Evolutionary conservation across 257 asterid genomes (phyloP), one percentile per base, ranked within the genome.

Genomic region (Nicotiana benthamiana): DNA sequence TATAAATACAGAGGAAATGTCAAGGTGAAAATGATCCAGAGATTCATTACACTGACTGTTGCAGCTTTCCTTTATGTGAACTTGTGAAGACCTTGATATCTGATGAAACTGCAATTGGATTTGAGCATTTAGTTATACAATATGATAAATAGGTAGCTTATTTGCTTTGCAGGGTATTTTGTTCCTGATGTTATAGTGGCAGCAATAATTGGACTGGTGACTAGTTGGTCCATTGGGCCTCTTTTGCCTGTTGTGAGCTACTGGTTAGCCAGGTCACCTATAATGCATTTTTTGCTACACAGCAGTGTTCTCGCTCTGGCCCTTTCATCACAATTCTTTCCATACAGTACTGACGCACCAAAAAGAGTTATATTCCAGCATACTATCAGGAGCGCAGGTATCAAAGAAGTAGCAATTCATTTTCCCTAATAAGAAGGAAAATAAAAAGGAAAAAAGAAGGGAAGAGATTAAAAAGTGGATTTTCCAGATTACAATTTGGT

Each of bases 161-260:
- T 5, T 74, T 64, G 32, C 46, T 67, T 88, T 87, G 91, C 97
- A 96, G 99, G 99, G 17, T 89, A 83, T 86, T 96, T 96, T 87
- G 84, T 94, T 81, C 93, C 97, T 24, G 99, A 96, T 88, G 87
- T 84, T 40, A 75, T 92, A 83, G 96, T 93, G 75, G 98, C 98
- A 67, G 97, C 96, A 36, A 79, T 82, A 24, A 81, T 96, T 80
- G 99, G 99, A 85, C 46, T 93, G 83, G 91, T 90, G 72, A 94
- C 97, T 79, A 94, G 99, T 79, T 96, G 97, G 97, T 91, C 97
- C 83, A 65, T 88, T 65, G 98, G 99, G 75, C 99, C 99, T 82
- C 88, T 94, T 86, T 79, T 96, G 79, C 99, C 99, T 61, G 85
- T 96, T 81, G 91, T 89, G 32, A 93, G 94, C 77, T 89, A 87